Conservation (phyloP, 2,329 filamentous ascomycete genomes). For the Pseudocercospora eumusae region DNA sequence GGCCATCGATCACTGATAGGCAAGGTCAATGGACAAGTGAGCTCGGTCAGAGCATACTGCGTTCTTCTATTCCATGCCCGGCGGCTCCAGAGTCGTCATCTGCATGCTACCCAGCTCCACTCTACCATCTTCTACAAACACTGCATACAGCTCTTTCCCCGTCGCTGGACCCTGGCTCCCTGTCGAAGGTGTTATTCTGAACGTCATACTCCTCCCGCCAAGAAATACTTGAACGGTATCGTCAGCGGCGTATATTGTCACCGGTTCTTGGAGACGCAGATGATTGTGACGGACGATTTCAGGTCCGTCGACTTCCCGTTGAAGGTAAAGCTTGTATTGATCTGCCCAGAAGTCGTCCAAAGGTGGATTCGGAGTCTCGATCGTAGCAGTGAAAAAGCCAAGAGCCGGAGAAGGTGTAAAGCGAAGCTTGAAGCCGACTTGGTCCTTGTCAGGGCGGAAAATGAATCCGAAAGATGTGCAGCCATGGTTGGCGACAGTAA, state of each 20-base stretch:
- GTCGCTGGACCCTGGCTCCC: not conserved
- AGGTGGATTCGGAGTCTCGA: not conserved
- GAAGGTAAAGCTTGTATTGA: slow-evolving; percentile 1
- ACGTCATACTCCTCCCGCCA: slow-evolving; percentile 1
- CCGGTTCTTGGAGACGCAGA: not conserved
- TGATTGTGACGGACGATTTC: not conserved
- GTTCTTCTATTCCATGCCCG: not conserved
- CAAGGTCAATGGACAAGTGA: not conserved
- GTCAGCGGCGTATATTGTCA: not conserved
- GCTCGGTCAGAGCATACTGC: not conserved
- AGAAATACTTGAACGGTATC: not conserved
- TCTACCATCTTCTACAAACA: not conserved
- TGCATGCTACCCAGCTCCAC: not conserved
- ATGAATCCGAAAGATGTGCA: not conserved
- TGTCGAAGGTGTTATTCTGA: not conserved
- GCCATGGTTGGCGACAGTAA: not conserved
- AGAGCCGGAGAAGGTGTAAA: not conserved
- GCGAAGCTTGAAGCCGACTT: not conserved
- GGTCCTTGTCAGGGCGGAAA: not conserved
- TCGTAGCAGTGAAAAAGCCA: not conserved
- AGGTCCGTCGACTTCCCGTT: not conserved
- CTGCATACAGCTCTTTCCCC: not conserved
- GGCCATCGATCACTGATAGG: too few relatives aligned
- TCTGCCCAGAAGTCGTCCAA: slow-evolving; percentile 1
- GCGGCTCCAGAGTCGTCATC: not conserved